Conservation (phyloP, 2,329 filamentous ascomycete genomes). For the Dactylellina sp. region DNA sequence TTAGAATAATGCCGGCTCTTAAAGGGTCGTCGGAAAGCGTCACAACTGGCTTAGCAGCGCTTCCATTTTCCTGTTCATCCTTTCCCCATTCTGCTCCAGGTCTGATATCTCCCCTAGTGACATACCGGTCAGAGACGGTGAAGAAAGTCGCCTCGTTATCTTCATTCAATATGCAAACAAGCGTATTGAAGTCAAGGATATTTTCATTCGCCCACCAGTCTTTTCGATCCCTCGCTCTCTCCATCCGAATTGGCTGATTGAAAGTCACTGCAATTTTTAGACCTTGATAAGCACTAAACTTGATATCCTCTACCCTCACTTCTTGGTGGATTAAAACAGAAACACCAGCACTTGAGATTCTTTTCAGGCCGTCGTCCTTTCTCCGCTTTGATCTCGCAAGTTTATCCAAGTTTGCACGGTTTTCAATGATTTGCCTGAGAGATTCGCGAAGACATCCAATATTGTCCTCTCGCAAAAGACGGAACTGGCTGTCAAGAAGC, state of each 20-base stretch:
- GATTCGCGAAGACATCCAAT: constrained; percentile 61
- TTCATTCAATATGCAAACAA: constrained; percentile 57
- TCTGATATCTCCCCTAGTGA: constrained; percentile 25
- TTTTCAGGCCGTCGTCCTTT: constrained; percentile 47
- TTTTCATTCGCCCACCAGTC: constrained; percentile 59
- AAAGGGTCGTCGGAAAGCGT: constrained; percentile 58
- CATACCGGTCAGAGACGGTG: constrained; percentile 52
- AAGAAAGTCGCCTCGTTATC: constrained; percentile 52
- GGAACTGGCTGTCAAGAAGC: constrained; percentile 61
- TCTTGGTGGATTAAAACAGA: constrained; percentile 4
- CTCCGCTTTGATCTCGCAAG: constrained; percentile 18
- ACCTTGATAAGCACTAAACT: constrained; percentile 37
- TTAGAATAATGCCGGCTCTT: constrained; percentile 58
- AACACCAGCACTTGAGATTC: constrained; percentile 43
- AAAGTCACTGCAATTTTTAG: constrained; percentile 57
- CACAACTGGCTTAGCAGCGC: not conserved
- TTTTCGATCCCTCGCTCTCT: constrained; percentile 24
- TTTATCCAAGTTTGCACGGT: constrained; percentile 53
- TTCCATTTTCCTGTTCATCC: constrained; percentile 30
- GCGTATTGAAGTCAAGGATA: constrained; percentile 54
- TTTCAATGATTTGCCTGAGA: constrained; percentile 59
- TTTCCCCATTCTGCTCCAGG: constrained; percentile 16
- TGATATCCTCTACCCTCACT: constrained; percentile 26
- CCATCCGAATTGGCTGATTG: constrained; percentile 44
- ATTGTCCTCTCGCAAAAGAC: constrained; percentile 61